These are phyloP conservation scores for Cryphonectria naterciae DNA, from an alignment of 2,329 filamentous ascomycete species.

Conservation along the genomic window DNA sequence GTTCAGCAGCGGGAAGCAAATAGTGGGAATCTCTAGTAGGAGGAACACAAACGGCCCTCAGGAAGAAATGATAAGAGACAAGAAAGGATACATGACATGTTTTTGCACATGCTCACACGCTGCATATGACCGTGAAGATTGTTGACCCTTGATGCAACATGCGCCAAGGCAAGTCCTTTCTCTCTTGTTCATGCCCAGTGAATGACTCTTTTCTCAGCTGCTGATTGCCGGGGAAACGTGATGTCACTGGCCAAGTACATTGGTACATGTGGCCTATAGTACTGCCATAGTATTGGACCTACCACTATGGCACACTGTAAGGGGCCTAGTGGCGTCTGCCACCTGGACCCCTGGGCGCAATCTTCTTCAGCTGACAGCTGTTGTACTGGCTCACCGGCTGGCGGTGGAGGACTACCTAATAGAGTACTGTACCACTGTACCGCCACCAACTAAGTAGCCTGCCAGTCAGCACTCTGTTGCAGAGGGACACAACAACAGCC, in stretches of 20 bases:
- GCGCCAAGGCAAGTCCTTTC: neutral
- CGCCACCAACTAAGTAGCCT: neutral
- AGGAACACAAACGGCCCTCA: neutral
- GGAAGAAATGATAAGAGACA: neutral
- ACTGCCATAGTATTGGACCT: neutral
- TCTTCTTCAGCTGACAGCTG: neutral
- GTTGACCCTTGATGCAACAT: neutral
- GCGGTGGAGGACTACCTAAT: neutral
- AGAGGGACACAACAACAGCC: neutral
- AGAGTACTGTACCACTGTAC: neutral
- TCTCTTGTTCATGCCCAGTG: neutral
- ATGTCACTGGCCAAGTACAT: conserved; percentile 11
- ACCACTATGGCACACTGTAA: neutral
- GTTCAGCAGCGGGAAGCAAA: neutral
- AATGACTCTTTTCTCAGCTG: neutral
- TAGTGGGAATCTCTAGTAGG: neutral
- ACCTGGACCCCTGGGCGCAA: neutral
- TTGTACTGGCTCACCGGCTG: conserved; percentile 1
- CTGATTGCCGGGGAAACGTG: conserved; percentile 22
- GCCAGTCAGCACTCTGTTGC: neutral
- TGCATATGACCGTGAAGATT: neutral
- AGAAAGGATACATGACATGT: neutral
- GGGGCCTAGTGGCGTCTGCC: neutral
- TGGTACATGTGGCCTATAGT: neutral
- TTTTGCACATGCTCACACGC: neutral